Percentiles rank a stretch among this genome's conserved stretches.
Evolutionary conservation across 1,139 yeast genomes (phyloP).

Genomic region (Kodamaea anthophila): DNA sequence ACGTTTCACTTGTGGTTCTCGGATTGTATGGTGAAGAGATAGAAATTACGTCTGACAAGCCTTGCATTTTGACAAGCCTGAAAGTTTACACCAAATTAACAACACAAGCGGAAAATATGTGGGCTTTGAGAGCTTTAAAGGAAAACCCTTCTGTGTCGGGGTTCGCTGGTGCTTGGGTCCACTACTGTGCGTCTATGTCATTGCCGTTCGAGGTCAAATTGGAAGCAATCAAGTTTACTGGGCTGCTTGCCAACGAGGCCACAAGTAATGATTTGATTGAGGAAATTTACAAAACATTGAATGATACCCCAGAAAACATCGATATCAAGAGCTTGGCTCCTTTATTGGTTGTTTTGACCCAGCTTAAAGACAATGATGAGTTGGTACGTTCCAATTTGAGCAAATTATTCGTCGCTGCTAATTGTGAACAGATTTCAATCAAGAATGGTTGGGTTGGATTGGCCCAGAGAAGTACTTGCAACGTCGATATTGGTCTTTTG

Average conservation of each 20-base stretch:
- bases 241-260: constrained; percentile 11
- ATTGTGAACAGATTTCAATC: constrained; percentile 37
- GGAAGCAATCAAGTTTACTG: constrained; percentile 23
- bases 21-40: constrained; percentile 5
- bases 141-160: constrained; percentile 11
- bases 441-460: constrained; percentile 78
- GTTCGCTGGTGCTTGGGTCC: constrained; percentile 38
- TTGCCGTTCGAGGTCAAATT: constrained; percentile 30
- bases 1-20: constrained; percentile 28
- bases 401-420: constrained; percentile 49
- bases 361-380: constrained; percentile 16
- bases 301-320: constrained; percentile 14
- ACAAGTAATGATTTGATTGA: constrained; percentile 14
- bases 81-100: constrained; percentile 47
- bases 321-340: constrained; percentile 29
- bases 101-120: constrained; percentile 38
- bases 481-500: constrained; percentile 59
- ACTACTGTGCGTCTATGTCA: constrained; percentile 31
- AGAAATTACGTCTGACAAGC: constrained; percentile 32
- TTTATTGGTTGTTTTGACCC: constrained; percentile 42
- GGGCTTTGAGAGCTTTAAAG: constrained; percentile 46
- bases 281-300: constrained; percentile 13
- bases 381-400: constrained; percentile 26
- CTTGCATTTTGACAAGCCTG: constrained; percentile 37
- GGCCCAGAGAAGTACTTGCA: constrained; percentile 44